Base-by-base conservation (phyloP, 2,329 filamentous ascomycete species). In the Colletotrichum cereale region DNA sequence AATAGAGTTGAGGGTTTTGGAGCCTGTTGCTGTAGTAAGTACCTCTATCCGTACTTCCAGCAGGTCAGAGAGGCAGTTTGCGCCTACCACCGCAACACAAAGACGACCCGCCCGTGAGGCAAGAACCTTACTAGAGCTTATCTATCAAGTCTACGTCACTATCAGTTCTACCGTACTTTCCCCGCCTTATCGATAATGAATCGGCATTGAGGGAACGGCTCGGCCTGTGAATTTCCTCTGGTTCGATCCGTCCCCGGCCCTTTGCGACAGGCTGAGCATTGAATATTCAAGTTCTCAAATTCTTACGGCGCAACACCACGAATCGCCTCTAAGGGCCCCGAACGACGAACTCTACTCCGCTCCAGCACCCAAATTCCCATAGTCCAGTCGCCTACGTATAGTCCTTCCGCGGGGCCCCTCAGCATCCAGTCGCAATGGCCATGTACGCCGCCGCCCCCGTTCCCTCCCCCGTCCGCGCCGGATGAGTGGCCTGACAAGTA, bases 151-250 rank as follows among this genome's bases (percentile, higher is more conserved):
- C 52, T 57, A 64, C 68, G 64, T 71, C 68, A 62, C 58, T 67
- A 73, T 73, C 72, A 50, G 16, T 70, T 73, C 31, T 36, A 53
- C 72, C 72, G 72, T 14, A 10, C 8, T 64, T 70, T 21, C 47
- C 24, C 72, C 72, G 70, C 0, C 21, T 34, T 67, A 73, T 73
- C 72, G 72, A 62, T 66, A 53, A 52, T 58, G 8, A 64, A 60
- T 53, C 44, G 53, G 68, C 64, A 31, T 36, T 24, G 38, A 68
- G 58, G 65, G 57, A 62, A 60, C 64, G 64, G 24, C 26, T 62
- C 26, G 57, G 57, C 50, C 42, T 58, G 48, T 67, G 64, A 63
- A 58, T 68, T 63, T 63, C 36, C 55, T 67, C 40, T 29, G 42
- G 56, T 50, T 52, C 47, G 26, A 55, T 42, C 62, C n/a, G 55